phyloP scores from a whole-genome alignment of 345 rosid species.

The Eucalyptus marginata region DNA sequence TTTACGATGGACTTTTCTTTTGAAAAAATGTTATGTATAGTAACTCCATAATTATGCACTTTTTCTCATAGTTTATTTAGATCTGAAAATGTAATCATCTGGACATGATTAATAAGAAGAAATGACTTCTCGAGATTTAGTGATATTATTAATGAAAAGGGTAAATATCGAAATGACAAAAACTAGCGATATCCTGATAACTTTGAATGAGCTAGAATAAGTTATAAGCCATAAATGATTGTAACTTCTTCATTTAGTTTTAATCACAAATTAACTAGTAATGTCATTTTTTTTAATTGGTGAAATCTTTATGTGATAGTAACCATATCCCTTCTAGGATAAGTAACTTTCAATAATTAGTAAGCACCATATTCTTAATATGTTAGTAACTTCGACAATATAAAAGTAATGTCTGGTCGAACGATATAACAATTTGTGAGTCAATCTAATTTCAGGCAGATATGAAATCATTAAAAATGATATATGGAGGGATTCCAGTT shows the following conservation, averaged over 20 bases:
- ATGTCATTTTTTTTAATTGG: not conserved
- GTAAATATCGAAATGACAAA: not conserved
- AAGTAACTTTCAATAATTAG: not conserved
- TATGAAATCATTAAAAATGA: not conserved
- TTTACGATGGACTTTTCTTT: not conserved
- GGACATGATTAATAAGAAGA: not conserved
- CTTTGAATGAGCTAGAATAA: not conserved
- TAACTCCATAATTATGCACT: not conserved
- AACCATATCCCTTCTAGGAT: not conserved
- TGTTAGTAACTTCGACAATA: not conserved
- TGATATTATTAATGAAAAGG: not conserved
- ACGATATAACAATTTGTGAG: not conserved
- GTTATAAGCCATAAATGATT: not conserved
- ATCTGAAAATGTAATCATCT: not conserved
- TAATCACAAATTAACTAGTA: not conserved
- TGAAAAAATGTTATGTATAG: not conserved
- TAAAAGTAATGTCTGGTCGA: not conserved
- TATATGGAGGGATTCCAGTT: not conserved
- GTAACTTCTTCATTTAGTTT: not conserved
- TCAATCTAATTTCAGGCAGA: not conserved
- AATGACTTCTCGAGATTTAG: not conserved
- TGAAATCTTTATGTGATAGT: not conserved
- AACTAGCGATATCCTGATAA: not conserved
- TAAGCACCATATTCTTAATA: not conserved
- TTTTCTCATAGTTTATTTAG: not conserved